Evolutionary conservation across 768 basidiomycete genomes (phyloP), one percentile per base, ranked within the genome.

Genomic region (Russula sp.): DNA sequence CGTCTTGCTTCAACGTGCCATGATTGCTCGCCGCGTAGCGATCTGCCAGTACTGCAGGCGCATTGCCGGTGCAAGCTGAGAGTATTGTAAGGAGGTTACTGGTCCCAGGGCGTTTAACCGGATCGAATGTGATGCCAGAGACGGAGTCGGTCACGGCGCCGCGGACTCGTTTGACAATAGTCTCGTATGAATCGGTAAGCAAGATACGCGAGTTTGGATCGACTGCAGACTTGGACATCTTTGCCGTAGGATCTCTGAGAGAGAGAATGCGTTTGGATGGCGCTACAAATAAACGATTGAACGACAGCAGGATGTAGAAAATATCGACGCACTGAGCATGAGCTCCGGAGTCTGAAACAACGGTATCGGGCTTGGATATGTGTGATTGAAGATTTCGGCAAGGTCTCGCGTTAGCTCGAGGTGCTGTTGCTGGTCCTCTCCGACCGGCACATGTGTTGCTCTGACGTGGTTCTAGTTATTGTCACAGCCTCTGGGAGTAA

Each of bases 371-470:
- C 68, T 69, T 47, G 76, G 75, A 72, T 85, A 92, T 18, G 80
- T 80, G 8, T 83, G 80, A 72, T 98, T 98, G 77, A 96, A 96
- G 8, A 75, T 77, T 18, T 90, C 84, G 0, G 91, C 94, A 11
- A 97, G 75, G 68, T 95, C 92, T 35, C 93, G 85, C 18, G 82
- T 82, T 0, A 98, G 83, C 70, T 97, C 94, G 47, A 98, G 82
- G 70, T 98, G 96, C 75, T 98, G 96, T 22, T 85, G 84, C 71
- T 98, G 96, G 73, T 98, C 96, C 70, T 98, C 94, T 31, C 96
- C 96, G 5, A 98, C 95, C 0, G 96, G 96, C 1, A 98, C 89
- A 72, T 94, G 90, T 0, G 94, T 96, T 2, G 94, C 84, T 68
- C 94, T 93, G 66, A 1, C 7, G 8, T 10, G 11, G 14, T 40